phyloP scores from a whole-genome alignment of 2,329 filamentous ascomycete genomes.

The Zymoseptoria passerinii region DNA sequence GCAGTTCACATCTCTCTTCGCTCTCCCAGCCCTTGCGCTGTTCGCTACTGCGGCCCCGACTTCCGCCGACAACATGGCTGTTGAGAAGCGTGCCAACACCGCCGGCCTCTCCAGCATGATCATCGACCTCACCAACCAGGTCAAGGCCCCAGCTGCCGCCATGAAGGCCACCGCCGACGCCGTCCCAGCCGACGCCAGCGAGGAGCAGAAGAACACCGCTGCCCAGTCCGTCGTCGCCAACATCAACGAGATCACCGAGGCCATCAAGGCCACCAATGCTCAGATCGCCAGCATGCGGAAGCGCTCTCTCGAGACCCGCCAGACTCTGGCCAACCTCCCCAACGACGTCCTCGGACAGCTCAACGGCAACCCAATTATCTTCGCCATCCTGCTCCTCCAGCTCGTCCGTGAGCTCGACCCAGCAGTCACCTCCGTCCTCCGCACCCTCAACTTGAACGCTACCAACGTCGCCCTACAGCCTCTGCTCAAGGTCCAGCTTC shows the following conservation, averaged over 20 bases:
- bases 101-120: not conserved
- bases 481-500: constrained; percentile 6
- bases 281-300: constrained; percentile 3
- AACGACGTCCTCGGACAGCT: constrained; percentile 7
- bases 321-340: constrained; percentile 1
- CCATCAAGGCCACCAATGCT: constrained; percentile 12
- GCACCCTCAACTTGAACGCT: constrained; percentile 3
- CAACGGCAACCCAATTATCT: constrained; percentile 6
- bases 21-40: constrained; percentile 6
- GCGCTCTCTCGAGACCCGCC: not conserved
- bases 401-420: constrained; percentile 7
- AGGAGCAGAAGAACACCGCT: constrained; percentile 4
- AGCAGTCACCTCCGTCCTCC: constrained; percentile 6
- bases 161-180: not conserved
- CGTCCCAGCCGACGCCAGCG: not conserved
- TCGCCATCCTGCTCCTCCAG: constrained; percentile 4
- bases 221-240: constrained; percentile 1
- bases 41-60: constrained; percentile 6
- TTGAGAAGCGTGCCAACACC: not conserved
- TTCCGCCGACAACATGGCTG: constrained; percentile 1
- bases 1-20: constrained; percentile 15
- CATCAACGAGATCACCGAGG: constrained; percentile 11
- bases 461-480: constrained; percentile 8
- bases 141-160: not conserved
- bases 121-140: not conserved